A percentile compares a stretch with the other conserved stretches of the same genome.
Conservation (phyloP, 1,139 yeast genomes). For the Yamadazyma mexicana region DNA sequence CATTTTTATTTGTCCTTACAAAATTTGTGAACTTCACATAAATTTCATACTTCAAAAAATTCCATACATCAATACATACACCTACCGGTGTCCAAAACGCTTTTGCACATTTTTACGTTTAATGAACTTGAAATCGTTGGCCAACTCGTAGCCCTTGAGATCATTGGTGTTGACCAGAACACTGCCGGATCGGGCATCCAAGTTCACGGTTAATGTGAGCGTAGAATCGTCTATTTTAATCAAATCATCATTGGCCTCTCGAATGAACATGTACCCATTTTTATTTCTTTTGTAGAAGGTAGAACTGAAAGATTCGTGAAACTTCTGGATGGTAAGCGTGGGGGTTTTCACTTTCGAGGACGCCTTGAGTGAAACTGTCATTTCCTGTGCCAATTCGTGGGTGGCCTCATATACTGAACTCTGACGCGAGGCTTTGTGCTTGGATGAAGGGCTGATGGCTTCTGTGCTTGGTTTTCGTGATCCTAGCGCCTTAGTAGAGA, state of each 20-base stretch:
- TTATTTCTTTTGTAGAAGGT: slow-evolving; percentile 37
- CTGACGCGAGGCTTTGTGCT: not conserved
- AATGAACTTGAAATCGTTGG: slow-evolving; percentile 17
- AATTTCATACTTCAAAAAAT: no score
- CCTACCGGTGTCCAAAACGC: slow-evolving; percentile 3
- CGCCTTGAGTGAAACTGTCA: slow-evolving; percentile 3
- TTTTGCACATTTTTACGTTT: slow-evolving; percentile 10
- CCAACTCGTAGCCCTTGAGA: slow-evolving; percentile 13
- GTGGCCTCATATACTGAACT: slow-evolving; percentile 1
- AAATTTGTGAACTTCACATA: no score
- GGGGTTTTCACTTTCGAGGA: slow-evolving; percentile 8
- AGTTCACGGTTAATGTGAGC: slow-evolving; percentile 7
- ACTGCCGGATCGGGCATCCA: slow-evolving; percentile 7
- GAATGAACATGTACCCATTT: slow-evolving; percentile 40
- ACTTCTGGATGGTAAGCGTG: slow-evolving; percentile 14
- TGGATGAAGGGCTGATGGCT: not conserved
- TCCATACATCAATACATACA: no score
- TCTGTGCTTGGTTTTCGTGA: no score
- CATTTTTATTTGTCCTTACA: no score
- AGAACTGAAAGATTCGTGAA: slow-evolving; percentile 21
- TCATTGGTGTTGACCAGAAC: slow-evolving; percentile 12
- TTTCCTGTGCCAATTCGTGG: slow-evolving; percentile 3
- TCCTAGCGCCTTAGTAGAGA: no score
- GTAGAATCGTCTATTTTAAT: slow-evolving; percentile 16
- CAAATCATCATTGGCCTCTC: slow-evolving; percentile 27